Evolutionary conservation across 176 grass and related monocot genomes (phyloP), one percentile per base, ranked within the genome.

Genomic region (Raddia guianensis): DNA sequence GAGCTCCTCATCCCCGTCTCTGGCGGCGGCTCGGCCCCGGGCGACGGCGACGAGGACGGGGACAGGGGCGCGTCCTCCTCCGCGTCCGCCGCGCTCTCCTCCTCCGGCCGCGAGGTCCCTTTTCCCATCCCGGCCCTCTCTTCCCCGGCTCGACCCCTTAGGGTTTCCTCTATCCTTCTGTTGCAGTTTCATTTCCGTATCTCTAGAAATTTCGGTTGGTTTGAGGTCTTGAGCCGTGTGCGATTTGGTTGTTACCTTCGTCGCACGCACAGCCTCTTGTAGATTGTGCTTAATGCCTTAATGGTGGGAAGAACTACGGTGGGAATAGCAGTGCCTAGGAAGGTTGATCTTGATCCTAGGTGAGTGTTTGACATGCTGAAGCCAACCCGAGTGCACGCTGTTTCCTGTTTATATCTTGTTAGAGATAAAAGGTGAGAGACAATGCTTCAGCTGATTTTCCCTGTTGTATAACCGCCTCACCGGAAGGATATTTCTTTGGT

Each of bases 1-100:
- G 91, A 97, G 84, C 94, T 97, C 66, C 89, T 94, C 75, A 97
- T 97, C 82, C 91, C 91, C 65, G 94, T 94, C 81, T 83, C 91
- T 68, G 86, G 87, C 20, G 87, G 83, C 7, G 85, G 85, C 33
- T 73, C 72, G 35, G 46, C 70, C 45, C 73, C 84, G 12, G 69
- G 35, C 18, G 82, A 58, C 32, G 77, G 53, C 27, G 91, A 82
- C 34, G 79, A 51, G 47, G 82, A 90, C 45, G 57, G 85, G 11
- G 82, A 87, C 47, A 87, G 85, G 63, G 58, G 79, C 2, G 76
- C 89, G 7, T 86, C 87, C 13, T 83, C 84, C 32, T 63, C 84
- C 43, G 9, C 89, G 13, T 79, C 89, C 53, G 75, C 88, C 9
- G 89, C 89, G n/a, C 86, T 91, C 8, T 95, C 93, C 32, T 80